Conservation (phyloP, 169 alveolate genomes). For the Miamiensis avidus region DNA sequence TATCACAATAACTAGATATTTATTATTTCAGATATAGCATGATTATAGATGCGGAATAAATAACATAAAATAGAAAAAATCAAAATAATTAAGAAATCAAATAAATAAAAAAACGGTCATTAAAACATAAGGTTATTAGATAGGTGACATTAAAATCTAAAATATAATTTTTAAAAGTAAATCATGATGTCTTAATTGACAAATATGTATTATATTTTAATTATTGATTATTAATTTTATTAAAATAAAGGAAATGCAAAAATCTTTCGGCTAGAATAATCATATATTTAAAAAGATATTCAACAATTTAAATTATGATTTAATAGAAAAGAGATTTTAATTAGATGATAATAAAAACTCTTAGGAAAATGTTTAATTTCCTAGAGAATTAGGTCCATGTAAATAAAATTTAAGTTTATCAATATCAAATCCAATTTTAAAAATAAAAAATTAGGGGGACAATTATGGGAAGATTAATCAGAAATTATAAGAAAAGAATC, state of each 20-base stretch:
- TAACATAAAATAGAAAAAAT: background rate
- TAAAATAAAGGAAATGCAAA: background rate
- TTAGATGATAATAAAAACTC: background rate
- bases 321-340: background rate
- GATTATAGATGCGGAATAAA: background rate
- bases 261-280: background rate
- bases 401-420: background rate
- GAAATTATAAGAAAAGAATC: slow-evolving; percentile 21
- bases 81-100: background rate
- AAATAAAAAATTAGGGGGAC: too few relatives aligned
- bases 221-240: too few relatives aligned
- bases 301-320: background rate
- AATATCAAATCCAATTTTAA: too few relatives aligned
- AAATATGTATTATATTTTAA: too few relatives aligned
- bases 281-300: too few relatives aligned
- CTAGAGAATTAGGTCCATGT: background rate
- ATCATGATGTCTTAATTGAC: too few relatives aligned
- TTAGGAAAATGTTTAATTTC: background rate
- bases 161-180: background rate
- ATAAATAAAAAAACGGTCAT: too few relatives aligned
- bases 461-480: slow-evolving; percentile 47
- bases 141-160: background rate
- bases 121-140: background rate
- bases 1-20: too few relatives aligned
- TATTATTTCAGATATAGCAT: background rate